Percentiles rank a stretch among this genome's conserved stretches.
Conservation (phyloP, 768 basidiomycete genomes). For the Leccinum aurantiacum region DNA sequence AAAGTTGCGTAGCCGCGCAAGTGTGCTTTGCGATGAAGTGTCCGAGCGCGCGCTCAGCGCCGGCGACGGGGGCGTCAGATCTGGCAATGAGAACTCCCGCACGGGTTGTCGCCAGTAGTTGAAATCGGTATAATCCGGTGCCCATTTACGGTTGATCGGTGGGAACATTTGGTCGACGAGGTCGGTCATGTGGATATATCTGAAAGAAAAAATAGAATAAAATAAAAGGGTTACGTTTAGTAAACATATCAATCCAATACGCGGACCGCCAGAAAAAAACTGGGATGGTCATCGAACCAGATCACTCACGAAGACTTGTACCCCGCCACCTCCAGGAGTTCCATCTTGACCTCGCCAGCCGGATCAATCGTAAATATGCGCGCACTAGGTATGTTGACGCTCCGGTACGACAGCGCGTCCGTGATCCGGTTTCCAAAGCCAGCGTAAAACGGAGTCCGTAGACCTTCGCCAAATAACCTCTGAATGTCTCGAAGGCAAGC, state of each 20-base stretch:
- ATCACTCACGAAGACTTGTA: conserved; percentile 88
- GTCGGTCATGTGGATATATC: conserved; percentile 98
- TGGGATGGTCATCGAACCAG: not conserved
- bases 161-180: conserved; percentile 99
- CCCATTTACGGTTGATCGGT: conserved; percentile 85
- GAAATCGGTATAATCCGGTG: conserved; percentile 93
- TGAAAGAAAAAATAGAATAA: conserved; percentile 28
- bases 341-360: conserved; percentile 93
- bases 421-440: conserved; percentile 99
- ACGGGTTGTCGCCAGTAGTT: conserved; percentile 92
- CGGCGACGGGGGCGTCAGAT: conserved; percentile 84
- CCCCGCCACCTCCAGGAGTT: conserved; percentile 92
- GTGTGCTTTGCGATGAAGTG: conserved; percentile 67
- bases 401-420: conserved; percentile 96
- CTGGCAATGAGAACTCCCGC: conserved; percentile 75
- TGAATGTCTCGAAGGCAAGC: conserved; percentile 95
- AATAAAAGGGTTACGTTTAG: not conserved
- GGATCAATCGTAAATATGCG: conserved; percentile 98
- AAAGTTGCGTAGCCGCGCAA: conserved; percentile 76
- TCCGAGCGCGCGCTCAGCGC: conserved; percentile 94
- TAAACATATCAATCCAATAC: not conserved
- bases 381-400: conserved; percentile 90
- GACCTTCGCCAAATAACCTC: conserved; percentile 75
- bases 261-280: too few relatives aligned
- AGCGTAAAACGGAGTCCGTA: conserved; percentile 85